phyloP scores from a whole-genome alignment of 2,329 filamentous ascomycete genomes.

The Pseudocercospora musae region DNA sequence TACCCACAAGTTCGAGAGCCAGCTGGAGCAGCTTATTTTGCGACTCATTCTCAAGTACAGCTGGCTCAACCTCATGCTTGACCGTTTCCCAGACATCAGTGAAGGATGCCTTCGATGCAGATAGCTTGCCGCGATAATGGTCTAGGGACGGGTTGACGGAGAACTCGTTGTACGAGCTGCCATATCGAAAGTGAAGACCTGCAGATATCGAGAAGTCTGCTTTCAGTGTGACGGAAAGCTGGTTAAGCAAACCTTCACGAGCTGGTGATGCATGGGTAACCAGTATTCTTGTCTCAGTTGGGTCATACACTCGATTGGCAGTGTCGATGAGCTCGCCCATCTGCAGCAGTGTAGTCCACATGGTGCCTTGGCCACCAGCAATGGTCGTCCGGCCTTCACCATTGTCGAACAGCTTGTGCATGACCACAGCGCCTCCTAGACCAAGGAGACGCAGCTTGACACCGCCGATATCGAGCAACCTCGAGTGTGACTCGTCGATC shows the following conservation, averaged over 20 bases:
- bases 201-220: conserved; percentile 98
- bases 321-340: conserved; percentile 99
- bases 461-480: conserved; percentile 89
- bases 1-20: conserved; percentile 88
- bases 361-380: conserved; percentile 94
- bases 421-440: conserved; percentile 92
- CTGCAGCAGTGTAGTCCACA: conserved; percentile 98
- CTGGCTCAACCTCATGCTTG: conserved; percentile 90
- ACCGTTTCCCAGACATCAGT: conserved; percentile 99
- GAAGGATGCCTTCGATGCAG: conserved; percentile 96
- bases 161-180: conserved; percentile 99
- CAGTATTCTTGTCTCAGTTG: conserved; percentile 93
- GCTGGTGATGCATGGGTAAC: conserved; percentile 96
- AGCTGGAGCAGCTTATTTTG: conserved; percentile 91
- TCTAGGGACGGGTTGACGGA: conserved; percentile 97
- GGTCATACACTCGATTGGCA: conserved; percentile 96
- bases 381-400: conserved; percentile 97
- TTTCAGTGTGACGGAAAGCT: conserved; percentile 94
- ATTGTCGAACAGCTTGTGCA: conserved; percentile 99
- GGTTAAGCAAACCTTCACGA: conserved; percentile 92
- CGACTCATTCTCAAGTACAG: conserved; percentile 87
- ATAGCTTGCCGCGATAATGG: conserved; percentile 97
- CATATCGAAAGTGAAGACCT: conserved; percentile 95
- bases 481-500: conserved; percentile 95
- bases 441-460: conserved; percentile 93